Evolutionary conservation across 495 filamentous ascomycete species (phyloP).

Genomic region (Aspergillus diversus): DNA sequence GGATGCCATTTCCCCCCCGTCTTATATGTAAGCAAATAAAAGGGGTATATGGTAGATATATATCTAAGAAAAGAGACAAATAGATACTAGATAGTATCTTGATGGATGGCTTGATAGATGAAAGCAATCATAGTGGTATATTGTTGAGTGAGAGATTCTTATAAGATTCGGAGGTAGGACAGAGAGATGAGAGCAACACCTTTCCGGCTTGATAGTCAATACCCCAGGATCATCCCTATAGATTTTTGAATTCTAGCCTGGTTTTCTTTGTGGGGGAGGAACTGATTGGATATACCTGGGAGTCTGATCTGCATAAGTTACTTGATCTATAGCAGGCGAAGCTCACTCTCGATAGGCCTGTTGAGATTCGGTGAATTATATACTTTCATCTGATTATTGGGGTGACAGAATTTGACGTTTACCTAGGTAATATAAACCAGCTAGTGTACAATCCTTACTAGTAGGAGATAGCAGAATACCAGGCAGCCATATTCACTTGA

Average conservation of each 20-base stretch:
- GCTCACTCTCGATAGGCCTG: background rate
- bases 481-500: no score
- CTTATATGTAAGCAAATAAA: background rate
- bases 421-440: background rate
- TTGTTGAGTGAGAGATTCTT: background rate
- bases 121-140: no score
- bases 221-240: background rate
- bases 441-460: background rate
- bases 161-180: background rate
- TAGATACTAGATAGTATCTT: background rate
- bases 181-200: background rate
- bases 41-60: background rate
- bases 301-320: no score
- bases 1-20: background rate
- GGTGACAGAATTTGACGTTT: background rate
- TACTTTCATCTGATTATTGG: background rate
- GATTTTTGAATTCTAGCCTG: background rate
- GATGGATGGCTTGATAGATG: background rate
- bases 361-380: background rate
- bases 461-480: no score
- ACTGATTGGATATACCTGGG: background rate
- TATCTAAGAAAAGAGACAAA: background rate
- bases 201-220: background rate
- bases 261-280: background rate
- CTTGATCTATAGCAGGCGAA: no score